Base-by-base conservation (phyloP, 2,329 filamentous ascomycete species). In the Hirsutella rhossiliensis region DNA sequence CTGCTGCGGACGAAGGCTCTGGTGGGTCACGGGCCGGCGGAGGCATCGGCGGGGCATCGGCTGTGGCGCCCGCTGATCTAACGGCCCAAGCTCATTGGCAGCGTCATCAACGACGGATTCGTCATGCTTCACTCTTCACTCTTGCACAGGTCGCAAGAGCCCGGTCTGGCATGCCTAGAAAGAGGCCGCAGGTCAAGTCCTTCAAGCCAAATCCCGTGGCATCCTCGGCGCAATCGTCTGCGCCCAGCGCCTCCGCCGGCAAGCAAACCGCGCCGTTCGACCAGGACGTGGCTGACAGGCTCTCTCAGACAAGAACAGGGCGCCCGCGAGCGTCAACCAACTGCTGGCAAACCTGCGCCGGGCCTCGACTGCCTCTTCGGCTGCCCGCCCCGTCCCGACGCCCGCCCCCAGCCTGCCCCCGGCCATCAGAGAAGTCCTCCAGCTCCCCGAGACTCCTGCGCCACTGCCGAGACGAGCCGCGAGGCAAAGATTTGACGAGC, bases 191-290 rank as follows among this genome's bases (percentile, higher is more conserved):
- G 52, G 54, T 62, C 53, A 67, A 66, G 55, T 76, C 73, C 54
- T 75, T 76, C 50, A 81, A 80, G 59, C 76, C 76, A 51, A 70
- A 64, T 53, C 72, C 71, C 48, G 73, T 75, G 52, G 69, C 75
- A 51, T 67, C 71, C 44, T 69, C 70, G 47, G 47, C 52, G 41
- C 49, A 49, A 42, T 48, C 54, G 41, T 47, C 62, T 36, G 56
- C 54, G 29, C 48, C 60, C 43, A 52, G 49, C 43, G 50, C 48
- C 45, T 49, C 40, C 40, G 52, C 54, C 51, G 56, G 56, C 60
- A 48, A 56, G 34, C 34, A 37, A 19, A 17, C 34, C 34, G 15
- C 34, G n/a, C 34, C 34, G 9, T 37, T 18, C 8, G n/a, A 3
- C 13, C 3, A 17, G 15, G 17, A 17, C n/a, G 17, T 4, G 17